Conservation (phyloP, 225 moss, liverwort and hornwort species). For the Marchantia paleacea region DNA sequence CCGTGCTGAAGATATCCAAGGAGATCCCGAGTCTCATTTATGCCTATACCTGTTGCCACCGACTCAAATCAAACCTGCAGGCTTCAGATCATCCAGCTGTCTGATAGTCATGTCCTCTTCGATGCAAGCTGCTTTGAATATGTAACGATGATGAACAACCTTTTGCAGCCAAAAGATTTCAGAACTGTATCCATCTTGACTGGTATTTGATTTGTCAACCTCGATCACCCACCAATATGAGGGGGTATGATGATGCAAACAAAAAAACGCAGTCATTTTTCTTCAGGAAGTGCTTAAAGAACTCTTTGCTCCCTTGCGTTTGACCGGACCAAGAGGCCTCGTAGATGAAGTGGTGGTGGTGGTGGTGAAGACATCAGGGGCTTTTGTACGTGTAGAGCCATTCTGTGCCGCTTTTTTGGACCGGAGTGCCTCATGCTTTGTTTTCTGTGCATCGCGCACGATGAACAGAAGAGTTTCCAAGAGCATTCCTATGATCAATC, state of each 20-base stretch:
- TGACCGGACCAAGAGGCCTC: conserved; percentile 10
- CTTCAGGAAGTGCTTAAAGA: not conserved
- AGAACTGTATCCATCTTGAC: not conserved
- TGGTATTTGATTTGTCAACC: not conserved
- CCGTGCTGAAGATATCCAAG: no score
- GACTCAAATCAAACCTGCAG: not conserved
- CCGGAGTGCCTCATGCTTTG: conserved; percentile 26
- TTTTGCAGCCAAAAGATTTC: not conserved
- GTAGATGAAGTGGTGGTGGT: not conserved
- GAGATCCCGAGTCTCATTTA: no score
- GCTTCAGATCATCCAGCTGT: not conserved
- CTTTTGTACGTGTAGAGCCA: not conserved
- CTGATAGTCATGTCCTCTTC: not conserved
- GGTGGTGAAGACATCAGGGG: not conserved
- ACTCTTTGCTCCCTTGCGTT: not conserved
- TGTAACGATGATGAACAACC: not conserved
- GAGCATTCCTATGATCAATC: conserved; percentile 41
- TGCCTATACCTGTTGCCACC: no score
- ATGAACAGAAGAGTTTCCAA: conserved; percentile 50
- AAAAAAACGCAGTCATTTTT: not conserved
- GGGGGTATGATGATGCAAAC: not conserved
- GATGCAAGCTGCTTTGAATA: not conserved
- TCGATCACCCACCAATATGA: not conserved
- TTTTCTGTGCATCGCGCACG: conserved; percentile 34
- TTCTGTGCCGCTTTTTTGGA: conserved; percentile 5